These are phyloP conservation scores for Singerocomus inundabilis DNA, from an alignment of 1,284 basidiomycete genomes.

Conservation along the genomic window DNA sequence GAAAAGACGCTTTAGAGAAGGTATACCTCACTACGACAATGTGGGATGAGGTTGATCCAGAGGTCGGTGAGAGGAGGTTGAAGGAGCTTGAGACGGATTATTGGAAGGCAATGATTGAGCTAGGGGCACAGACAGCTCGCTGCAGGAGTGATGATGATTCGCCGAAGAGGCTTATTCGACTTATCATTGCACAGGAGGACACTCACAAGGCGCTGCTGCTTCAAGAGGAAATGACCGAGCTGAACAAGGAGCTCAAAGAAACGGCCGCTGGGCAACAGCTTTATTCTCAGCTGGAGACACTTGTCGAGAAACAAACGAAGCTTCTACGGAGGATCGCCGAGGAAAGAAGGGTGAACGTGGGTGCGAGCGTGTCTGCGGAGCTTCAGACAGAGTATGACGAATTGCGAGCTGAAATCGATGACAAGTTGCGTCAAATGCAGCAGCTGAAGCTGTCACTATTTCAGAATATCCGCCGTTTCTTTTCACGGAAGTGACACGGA, in stretches of 20 bases:
- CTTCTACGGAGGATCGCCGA: slow-evolving; percentile 7
- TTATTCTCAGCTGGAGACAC: slow-evolving; percentile 5
- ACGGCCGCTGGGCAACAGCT: slow-evolving; percentile 9
- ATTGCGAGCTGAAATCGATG: slow-evolving; percentile 8
- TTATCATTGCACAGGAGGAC: neutral
- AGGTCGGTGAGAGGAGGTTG: slow-evolving; percentile 8
- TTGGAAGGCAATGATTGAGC: slow-evolving; percentile 14
- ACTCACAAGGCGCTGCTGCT: neutral
- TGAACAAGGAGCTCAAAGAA: slow-evolving; percentile 4
- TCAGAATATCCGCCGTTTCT: neutral
- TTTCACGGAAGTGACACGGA: neutral
- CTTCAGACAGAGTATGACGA: slow-evolving; percentile 13
- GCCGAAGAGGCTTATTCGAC: slow-evolving; percentile 6
- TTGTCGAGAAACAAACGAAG: slow-evolving; percentile 1
- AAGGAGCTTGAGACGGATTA: neutral
- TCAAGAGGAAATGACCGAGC: slow-evolving; percentile 14
- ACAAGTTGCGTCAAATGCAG: slow-evolving; percentile 15
- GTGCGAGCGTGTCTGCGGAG: neutral
- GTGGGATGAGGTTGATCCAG: slow-evolving; percentile 18
- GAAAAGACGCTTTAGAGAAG: neutral
- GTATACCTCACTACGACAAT: slow-evolving; percentile 18
- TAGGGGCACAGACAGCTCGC: slow-evolving; percentile 1
- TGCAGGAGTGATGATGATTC: slow-evolving; percentile 11
- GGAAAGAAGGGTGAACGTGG: slow-evolving; percentile 2
- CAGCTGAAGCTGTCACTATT: slow-evolving; percentile 9